Evolutionary conservation across 2,329 filamentous ascomycete species (phyloP).

Genomic region (Botrytis pseudocinerea): DNA sequence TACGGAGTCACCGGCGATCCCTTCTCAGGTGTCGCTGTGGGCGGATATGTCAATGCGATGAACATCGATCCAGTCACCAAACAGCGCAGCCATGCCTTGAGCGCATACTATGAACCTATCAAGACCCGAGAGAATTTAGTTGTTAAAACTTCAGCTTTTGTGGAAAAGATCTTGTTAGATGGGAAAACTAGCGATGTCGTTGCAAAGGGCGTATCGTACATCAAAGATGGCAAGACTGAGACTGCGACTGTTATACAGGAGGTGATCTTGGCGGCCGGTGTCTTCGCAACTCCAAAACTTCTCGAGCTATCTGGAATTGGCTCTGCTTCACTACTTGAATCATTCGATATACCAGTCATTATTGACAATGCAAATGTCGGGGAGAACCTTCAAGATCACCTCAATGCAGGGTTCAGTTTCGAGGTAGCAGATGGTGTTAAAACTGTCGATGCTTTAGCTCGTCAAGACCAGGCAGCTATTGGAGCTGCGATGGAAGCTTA

Average conservation of each 20-base stretch:
- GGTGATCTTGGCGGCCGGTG: constrained; percentile 38
- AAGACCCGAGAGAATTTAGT: background rate
- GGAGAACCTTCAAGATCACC: constrained; percentile 32
- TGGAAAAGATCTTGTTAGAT: background rate
- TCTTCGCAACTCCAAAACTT: constrained; percentile 38
- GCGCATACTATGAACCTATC: background rate
- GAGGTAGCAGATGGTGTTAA: background rate
- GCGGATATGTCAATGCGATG: background rate
- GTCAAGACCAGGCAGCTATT: background rate
- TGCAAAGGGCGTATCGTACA: constrained; percentile 8
- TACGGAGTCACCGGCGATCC: background rate
- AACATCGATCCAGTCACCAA: background rate
- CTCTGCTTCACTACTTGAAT: constrained; percentile 26
- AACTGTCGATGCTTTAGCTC: background rate
- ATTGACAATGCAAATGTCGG: constrained; percentile 33
- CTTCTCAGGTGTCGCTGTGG: background rate
- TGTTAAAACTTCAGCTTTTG: background rate
- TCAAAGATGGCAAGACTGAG: constrained; percentile 33
- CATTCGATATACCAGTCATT: constrained; percentile 28
- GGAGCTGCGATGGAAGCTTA: background rate
- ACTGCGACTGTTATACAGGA: constrained; percentile 38
- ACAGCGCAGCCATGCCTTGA: background rate
- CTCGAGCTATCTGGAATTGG: constrained; percentile 42
- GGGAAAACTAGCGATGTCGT: background rate
- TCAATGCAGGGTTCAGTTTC: background rate